Base-by-base conservation (phyloP, 345 rosid species). In the Eucalyptus coolabah region DNA sequence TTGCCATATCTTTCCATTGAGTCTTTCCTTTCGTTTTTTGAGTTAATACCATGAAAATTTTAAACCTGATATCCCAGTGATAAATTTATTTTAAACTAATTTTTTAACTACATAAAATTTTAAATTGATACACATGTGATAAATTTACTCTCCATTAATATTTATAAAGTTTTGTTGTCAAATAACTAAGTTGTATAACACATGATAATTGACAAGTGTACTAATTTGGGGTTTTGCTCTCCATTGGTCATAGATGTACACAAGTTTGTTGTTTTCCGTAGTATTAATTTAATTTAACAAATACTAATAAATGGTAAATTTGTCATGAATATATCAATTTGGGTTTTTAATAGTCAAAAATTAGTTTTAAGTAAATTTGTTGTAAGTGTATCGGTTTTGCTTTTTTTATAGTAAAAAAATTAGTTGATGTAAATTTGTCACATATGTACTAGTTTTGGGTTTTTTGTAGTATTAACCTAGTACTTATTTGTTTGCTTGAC, bases 61-160 rank as follows among this genome's bases (percentile, higher is more conserved):
- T 23, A 10, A 56, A 56, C 23, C 0, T 0, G 1, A 56, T 56
- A 53, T 4, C 9, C 0, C 0, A 7, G 0, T 53, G 1, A 53
- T 53, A 53, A 23, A 56, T 56, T 56, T 56, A 56, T 56, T 4
- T 1, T 0, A 23, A 56, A 9, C 0, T 56, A 23, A 56, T 23
- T 2, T 23, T 1, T 56, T 56, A 10, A 56, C 3, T 23, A 56
- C 1, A 21, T 4, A 2, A 54, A 9, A 2, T 16, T 54, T 9
- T 24, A 9, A 56, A 56, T 8, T 23, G 2, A 56, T 23, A 56
- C 28, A 21, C 4, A 56, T 18, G 0, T 56, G 9, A 19, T 0
- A 19, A 53, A 53, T 53, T 19, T 53, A 53, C 10, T 19, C 59
- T 53, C 5, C 24, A 8, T 53, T 53, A 53, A 19, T 19, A 53